Evolutionary conservation across 2,329 filamentous ascomycete species (phyloP), one percentile per base, ranked within the genome.

Genomic region (Apiospora pterosperma): DNA sequence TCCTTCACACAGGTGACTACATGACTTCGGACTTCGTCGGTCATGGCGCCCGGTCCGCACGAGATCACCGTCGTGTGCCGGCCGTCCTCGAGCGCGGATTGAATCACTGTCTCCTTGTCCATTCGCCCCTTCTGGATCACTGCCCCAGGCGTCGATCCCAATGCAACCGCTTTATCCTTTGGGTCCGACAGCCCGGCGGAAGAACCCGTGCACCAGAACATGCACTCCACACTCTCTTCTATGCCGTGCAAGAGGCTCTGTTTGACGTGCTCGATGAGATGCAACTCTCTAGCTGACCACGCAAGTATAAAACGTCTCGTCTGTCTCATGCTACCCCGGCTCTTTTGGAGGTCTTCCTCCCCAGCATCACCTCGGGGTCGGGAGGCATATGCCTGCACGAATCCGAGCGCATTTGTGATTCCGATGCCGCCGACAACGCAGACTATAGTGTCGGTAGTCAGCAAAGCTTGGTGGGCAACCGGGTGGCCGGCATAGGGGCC

Each of bases 21-120:
- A 59, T 70, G 62, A n/a, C 34, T 65, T 44, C 70, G 64, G 2
- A 69, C 71, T 34, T 73, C 73, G 31, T 74, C 73, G 0, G 71
- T 71, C 72, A 74, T 74, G 4, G 63, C 66, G 8, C 66, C 68
- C 1, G 73, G 72, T 0, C 72, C 73, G 28, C 73, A 74, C 1
- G 72, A 69, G 1, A 74, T 23, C 1, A 74, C 70, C 0, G 70
- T 69, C 1, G 69, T 72, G 21, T 71, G 70, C 19, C 28, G 64
- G 16, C 63, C 66, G 1, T 48, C 52, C 31, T 67, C 66, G 4
- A 69, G 34, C 63, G 16, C 59, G 12, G 67, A 69, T 63, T 59
- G 67, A 23, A 68, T 69, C 21, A 72, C 63, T 61, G 59, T 55
- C 59, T 60, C 62, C 25, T 70, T 64, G 52, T 70, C 48, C 69